Evolutionary conservation across 352 stramenopile genomes (phyloP).

Genomic region (Globisporangium viniferum): DNA sequence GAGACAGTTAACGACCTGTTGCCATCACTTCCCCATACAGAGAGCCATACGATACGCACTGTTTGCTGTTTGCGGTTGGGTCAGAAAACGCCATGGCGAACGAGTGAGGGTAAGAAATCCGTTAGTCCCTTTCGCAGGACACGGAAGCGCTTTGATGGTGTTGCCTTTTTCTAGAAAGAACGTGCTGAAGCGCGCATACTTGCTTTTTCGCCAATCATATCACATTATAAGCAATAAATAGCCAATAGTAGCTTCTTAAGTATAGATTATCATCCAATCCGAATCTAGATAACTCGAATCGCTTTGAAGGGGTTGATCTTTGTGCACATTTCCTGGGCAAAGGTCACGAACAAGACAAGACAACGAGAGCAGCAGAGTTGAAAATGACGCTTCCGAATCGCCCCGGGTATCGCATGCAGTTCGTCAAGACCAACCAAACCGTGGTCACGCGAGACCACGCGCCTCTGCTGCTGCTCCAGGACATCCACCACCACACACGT

Average conservation of each 20-base stretch:
- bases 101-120: background rate
- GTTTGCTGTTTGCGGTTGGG: background rate
- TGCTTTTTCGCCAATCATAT: conserved; percentile 16
- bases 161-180: conserved; percentile 3
- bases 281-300: background rate
- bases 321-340: background rate
- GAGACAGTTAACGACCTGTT: background rate
- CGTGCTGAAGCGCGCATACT: conserved; percentile 9
- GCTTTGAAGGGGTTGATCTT: background rate
- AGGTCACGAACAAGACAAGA: conserved; percentile 1
- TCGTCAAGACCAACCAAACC: conserved; percentile 8
- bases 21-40: background rate
- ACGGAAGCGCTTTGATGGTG: background rate
- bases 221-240: background rate
- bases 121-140: conserved; percentile 1
- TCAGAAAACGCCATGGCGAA: conserved; percentile 1
- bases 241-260: background rate
- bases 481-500: background rate
- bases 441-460: conserved; percentile 17
- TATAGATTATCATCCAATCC: background rate
- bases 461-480: conserved; percentile 10
- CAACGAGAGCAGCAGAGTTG: conserved; percentile 20
- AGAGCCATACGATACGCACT: background rate
- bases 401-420: conserved; percentile 25
- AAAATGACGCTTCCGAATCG: conserved; percentile 64